phyloP scores from a whole-genome alignment of 345 rosid species.

The Eucalyptus fibrosa region DNA sequence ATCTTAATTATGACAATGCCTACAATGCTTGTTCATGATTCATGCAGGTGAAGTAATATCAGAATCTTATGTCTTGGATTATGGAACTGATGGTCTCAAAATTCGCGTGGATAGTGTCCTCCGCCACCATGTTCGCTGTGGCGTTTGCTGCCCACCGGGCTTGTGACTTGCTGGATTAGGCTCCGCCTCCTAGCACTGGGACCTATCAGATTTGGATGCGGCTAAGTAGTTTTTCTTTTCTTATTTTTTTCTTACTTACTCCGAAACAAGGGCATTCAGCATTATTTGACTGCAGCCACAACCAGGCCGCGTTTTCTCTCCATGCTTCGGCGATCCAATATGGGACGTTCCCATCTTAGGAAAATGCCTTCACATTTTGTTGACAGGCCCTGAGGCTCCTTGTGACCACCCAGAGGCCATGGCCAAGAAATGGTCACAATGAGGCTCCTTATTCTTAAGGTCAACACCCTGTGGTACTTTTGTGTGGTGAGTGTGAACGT shows the following conservation, averaged over 20 bases:
- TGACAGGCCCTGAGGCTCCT: neutral
- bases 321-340: neutral
- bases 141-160: neutral
- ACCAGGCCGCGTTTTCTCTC: neutral
- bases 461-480: neutral
- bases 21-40: neutral
- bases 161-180: neutral
- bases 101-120: conserved; percentile 65
- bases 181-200: neutral
- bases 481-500: neutral
- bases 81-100: conserved; percentile 71
- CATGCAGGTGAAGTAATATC: conserved; percentile 51
- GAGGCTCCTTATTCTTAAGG: neutral
- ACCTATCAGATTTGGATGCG: neutral
- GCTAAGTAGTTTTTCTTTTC: neutral
- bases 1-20: neutral
- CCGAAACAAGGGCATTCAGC: neutral
- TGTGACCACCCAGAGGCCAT: neutral
- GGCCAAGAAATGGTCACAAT: neutral
- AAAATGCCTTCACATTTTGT: neutral
- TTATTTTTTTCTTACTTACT: too few relatives aligned
- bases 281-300: neutral
- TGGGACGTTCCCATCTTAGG: neutral
- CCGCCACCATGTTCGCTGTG: neutral
- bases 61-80: conserved; percentile 59